Conservation (phyloP, 2,329 filamentous ascomycete genomes). For the Diaporthe nobilis region DNA sequence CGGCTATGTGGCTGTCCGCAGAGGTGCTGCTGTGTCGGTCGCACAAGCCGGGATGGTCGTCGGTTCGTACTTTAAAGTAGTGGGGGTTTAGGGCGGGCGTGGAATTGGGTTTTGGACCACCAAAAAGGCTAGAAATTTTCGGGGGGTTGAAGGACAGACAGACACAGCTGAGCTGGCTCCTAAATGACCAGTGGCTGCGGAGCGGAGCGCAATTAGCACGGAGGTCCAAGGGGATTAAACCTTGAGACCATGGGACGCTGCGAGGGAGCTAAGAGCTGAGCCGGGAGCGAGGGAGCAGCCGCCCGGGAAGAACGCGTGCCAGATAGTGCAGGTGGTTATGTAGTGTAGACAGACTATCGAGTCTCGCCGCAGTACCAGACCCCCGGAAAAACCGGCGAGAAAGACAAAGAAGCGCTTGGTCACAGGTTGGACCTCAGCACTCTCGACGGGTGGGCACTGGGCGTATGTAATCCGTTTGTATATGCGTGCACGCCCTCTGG, state of each 20-base stretch:
- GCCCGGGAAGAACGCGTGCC: neutral
- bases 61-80: neutral
- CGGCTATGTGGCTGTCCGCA: neutral
- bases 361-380: neutral
- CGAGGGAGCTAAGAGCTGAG: conserved; percentile 7
- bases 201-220: neutral
- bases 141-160: neutral
- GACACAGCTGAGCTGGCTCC: too few species aligned
- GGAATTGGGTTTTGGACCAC: neutral
- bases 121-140: neutral
- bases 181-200: conserved; percentile 18
- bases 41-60: conserved; percentile 21
- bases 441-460: neutral
- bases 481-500: conserved; percentile 8
- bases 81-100: neutral
- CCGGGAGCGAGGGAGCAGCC: conserved; percentile 20
- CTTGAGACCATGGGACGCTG: conserved; percentile 3
- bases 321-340: conserved; percentile 2
- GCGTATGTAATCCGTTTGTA: conserved; percentile 2
- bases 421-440: conserved; percentile 3
- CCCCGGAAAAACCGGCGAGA: neutral
- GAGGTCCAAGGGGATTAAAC: conserved; percentile 1
- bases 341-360: conserved; percentile 9
- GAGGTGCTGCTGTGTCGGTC: conserved; percentile 2
- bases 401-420: conserved; percentile 3